Base-by-base conservation (phyloP, 1,284 basidiomycete species). In the Rhodotorula glutinis region DNA sequence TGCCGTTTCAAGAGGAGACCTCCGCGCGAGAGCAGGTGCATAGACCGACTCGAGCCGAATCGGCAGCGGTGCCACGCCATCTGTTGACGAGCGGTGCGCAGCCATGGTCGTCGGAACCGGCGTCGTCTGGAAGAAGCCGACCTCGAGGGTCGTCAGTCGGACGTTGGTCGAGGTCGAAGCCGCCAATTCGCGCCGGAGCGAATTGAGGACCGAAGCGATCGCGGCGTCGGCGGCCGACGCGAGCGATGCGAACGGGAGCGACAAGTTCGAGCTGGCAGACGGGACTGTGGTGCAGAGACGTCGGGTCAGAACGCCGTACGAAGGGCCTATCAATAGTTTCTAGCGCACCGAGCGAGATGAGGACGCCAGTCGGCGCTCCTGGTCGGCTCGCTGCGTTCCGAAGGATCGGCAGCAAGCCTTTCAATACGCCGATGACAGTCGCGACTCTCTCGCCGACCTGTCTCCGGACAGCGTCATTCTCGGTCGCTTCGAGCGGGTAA, bases 331-430 rank as follows among this genome's bases (percentile, higher is more conserved):
- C 7, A 23, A 25, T 2, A 2, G n/a, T 9, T 21, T n/a, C 21
- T 1, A 16, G 38, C 72, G 7, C 29, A 73, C 72, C 38, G 29
- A 73, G 63, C 19, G 63, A 62, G 21, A 73, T n/a, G 27, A 66
- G 47, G 9, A 64, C 59, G 2, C 66, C 64, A 3, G 65, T 60
- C 46, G 67, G 64, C 0, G 62, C 64, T 0, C 61, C 61, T 3
- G 72, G 70, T 27, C 65, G 44, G 1, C 30, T 47, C 10, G 58
- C 52, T n/a, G 67, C 54, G 11, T 55, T 53, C 4, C 72, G 33
- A 44, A 73, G 41, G n/a, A 73, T 49, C 3, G 72, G 70, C 53
- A 73, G 29, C 11, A 73, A 41, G 4, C 72, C 72, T 30, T 62
- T 60, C 17, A 62, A 25, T 21, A 62, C 60, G 4, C 55, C 63